Conservation (phyloP, 805 yeast genomes). For the Metschnikowia kunwiensis region DNA sequence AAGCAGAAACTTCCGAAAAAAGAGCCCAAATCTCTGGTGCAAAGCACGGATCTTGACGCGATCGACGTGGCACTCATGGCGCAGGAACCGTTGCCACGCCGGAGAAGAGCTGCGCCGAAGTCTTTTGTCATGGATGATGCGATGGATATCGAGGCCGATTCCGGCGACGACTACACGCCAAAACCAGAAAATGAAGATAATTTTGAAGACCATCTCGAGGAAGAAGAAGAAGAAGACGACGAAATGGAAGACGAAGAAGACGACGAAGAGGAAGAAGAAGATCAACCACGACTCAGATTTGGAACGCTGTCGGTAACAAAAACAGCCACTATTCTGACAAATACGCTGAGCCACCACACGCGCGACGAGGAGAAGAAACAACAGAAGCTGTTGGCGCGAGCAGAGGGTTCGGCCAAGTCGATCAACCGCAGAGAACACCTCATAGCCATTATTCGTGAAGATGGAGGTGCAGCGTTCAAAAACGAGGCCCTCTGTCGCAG, state of each 20-base stretch:
- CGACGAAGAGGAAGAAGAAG: neutral
- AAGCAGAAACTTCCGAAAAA: too few species aligned
- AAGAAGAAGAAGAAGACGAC: conserved; percentile 1
- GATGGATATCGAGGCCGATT: neutral
- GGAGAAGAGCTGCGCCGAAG: conserved; percentile 9
- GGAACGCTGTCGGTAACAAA: too few species aligned
- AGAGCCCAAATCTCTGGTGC: conserved; percentile 2
- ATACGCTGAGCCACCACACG: too few species aligned
- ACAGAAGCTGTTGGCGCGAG: too few species aligned
- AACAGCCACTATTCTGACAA: too few species aligned
- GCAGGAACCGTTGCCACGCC: conserved; percentile 2
- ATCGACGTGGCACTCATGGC: conserved; percentile 8
- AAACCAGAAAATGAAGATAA: conserved; percentile 6
- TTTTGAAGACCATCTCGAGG: too few species aligned
- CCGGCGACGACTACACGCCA: conserved; percentile 12
- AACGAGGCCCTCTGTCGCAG: conserved; percentile 31
- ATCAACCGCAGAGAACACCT: conserved; percentile 28
- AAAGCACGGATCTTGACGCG: conserved; percentile 2
- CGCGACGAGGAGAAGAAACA: too few species aligned
- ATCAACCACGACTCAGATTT: too few species aligned
- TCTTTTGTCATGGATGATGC: conserved; percentile 7
- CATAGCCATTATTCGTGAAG: conserved; percentile 28
- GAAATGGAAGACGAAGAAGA: neutral
- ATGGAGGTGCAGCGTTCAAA: conserved; percentile 40
- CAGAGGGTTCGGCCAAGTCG: conserved; percentile 27